Evolutionary conservation across 495 filamentous ascomycete genomes (phyloP).

Genomic region (Evansstolkia leycettana): DNA sequence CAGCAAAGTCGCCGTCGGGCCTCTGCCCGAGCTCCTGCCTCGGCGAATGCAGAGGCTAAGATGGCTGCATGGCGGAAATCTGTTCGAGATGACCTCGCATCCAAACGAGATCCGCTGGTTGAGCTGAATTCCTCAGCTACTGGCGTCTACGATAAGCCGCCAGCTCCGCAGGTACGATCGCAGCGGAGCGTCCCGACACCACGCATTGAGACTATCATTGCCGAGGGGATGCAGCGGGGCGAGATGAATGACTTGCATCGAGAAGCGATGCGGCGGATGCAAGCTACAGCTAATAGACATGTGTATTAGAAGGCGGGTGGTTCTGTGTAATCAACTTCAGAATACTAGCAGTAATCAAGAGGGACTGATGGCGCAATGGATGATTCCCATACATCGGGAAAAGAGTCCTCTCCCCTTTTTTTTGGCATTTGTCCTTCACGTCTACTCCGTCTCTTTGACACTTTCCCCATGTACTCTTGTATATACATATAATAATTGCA

Average conservation of each 20-base stretch:
- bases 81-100: constrained; percentile 48
- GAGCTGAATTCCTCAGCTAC: neutral
- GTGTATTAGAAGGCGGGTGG: no score
- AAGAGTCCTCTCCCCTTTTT: no score
- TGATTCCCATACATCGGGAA: no score
- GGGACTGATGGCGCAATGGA: no score
- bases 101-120: constrained; percentile 27
- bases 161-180: constrained; percentile 6
- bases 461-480: no score
- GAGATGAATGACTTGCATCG: constrained; percentile 68
- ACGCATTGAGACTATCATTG: constrained; percentile 38
- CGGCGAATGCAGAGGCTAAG: constrained; percentile 40
- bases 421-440: no score
- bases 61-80: constrained; percentile 70
- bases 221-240: constrained; percentile 64
- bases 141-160: no score
- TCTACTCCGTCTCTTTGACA: no score
- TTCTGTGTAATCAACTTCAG: no score
- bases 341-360: no score
- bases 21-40: constrained; percentile 12
- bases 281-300: constrained; percentile 47
- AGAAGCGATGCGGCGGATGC: constrained; percentile 74
- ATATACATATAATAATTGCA: no score
- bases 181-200: constrained; percentile 16
- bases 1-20: constrained; percentile 7